Evolutionary conservation across 306 rosid genomes (phyloP), one percentile per base, ranked within the genome.

Genomic region (Casuarina cunninghamiana): DNA sequence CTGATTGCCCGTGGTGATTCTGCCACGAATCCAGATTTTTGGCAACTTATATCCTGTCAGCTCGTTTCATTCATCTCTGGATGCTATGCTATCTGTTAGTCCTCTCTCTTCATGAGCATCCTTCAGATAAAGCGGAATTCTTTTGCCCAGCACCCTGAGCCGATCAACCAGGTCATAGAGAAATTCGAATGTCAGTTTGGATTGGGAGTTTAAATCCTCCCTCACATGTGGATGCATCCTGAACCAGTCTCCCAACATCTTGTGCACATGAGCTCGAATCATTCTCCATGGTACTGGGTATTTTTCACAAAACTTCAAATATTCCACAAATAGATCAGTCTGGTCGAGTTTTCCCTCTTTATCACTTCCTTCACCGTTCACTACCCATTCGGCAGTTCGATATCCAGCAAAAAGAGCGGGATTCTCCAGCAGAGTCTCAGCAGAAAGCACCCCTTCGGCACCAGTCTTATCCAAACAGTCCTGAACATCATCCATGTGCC

Each of bases 241-340:
- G 83, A 96, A 96, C 99, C 99, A 93, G 67, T 87, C 94, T 69
- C 99, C 98, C 86, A 96, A 71, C 93, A 96, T 58, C 83, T 89
- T 93, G 81, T 96, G 94, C 85, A 93, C 91, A 63, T 96, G 99
- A 32, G 99, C 78, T 10, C 98, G 99, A 21, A 93, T 90, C 91
- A 93, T 96, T 81, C 98, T 83, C 99, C 99, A 96, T 2, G 98
- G 94, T 38, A 96, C 96, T 11, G 93, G 94, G 70, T 91, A 80
- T 69, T 74, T 82, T 78, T 96, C 98, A 76, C 97, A 96, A 38
- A 93, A 89, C 87, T 91, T 89, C 85, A 96, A 84, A 79, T 96
- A 96, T 75, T 96, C 97, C 54, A 93, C 89, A 38, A 90, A 45
- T 17, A 96, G 85, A 84, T 88, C 93, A 46, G 91, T 92, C 85